A percentile compares a stretch with the other conserved stretches of the same genome.
Evolutionary conservation across 805 yeast genomes (phyloP).

Genomic region (Cyberlindnera mycetangii): DNA sequence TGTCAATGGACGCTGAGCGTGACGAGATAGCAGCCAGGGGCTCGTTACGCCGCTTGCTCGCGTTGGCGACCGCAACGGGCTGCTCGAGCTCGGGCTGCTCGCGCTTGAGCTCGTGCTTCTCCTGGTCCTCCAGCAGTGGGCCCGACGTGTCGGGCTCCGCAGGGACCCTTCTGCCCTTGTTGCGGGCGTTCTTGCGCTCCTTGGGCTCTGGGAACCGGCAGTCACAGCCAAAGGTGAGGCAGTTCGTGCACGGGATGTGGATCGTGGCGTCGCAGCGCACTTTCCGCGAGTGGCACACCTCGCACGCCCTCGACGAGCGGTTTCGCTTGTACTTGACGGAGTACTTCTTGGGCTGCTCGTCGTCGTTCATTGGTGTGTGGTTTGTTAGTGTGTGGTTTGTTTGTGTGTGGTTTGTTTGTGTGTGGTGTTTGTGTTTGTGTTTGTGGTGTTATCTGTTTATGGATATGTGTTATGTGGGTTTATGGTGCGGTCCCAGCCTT

Average conservation of each 20-base stretch:
- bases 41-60: conserved; percentile 30
- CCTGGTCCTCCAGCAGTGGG: background rate
- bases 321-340: conserved; percentile 42
- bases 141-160: background rate
- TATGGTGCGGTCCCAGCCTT: no score
- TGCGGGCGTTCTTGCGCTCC: conserved; percentile 37
- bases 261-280: conserved; percentile 74
- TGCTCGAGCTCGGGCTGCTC: conserved; percentile 13
- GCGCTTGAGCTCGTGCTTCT: background rate
- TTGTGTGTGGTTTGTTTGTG: no score
- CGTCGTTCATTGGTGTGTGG: conserved; percentile 6
- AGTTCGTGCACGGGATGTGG: conserved; percentile 63
- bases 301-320: conserved; percentile 70
- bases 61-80: conserved; percentile 17
- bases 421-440: no score
- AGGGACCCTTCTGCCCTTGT: no score
- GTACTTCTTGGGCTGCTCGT: conserved; percentile 28
- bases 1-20: conserved; percentile 30
- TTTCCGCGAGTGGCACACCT: conserved; percentile 73
- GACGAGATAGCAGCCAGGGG: conserved; percentile 33
- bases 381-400: no score
- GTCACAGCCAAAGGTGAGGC: conserved; percentile 68
- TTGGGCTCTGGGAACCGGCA: conserved; percentile 65
- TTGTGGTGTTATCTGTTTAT: no score
- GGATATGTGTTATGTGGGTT: no score